A percentile compares a stretch with the other conserved stretches of the same genome.
phyloP scores from a whole-genome alignment of 352 stramenopile genomes.

The Phytophthora ramorum region DNA sequence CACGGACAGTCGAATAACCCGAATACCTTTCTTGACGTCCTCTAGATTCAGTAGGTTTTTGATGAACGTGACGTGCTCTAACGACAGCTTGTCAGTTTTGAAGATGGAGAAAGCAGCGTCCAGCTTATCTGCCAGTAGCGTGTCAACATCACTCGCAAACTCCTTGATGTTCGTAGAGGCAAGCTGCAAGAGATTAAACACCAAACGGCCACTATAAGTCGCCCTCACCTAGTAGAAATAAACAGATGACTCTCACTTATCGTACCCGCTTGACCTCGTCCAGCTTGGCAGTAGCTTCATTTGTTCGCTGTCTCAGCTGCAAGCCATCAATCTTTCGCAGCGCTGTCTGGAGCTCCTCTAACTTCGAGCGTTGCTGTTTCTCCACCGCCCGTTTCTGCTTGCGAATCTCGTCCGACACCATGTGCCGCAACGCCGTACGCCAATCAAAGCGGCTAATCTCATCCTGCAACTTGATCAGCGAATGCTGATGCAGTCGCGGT shows the following conservation, averaged over 20 bases:
- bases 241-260: background rate
- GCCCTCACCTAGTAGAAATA: background rate
- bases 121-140: constrained; percentile 57
- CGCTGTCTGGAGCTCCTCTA: constrained; percentile 53
- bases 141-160: constrained; percentile 58
- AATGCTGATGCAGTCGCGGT: constrained; percentile 80
- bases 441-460: constrained; percentile 78
- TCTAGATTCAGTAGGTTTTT: constrained; percentile 67
- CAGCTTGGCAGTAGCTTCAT: constrained; percentile 55
- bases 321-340: constrained; percentile 53
- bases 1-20: background rate
- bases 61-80: constrained; percentile 61
- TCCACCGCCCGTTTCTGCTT: constrained; percentile 60
- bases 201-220: background rate
- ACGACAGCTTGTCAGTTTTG: constrained; percentile 58
- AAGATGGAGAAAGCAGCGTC: constrained; percentile 63
- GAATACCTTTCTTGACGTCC: constrained; percentile 42
- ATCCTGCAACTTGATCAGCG: constrained; percentile 65
- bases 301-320: constrained; percentile 52
- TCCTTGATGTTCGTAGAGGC: constrained; percentile 61
- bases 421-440: constrained; percentile 54
- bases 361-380: constrained; percentile 54
- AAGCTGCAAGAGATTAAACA: constrained; percentile 24
- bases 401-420: constrained; percentile 65
- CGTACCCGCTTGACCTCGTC: constrained; percentile 54